Base-by-base conservation (phyloP, 768 basidiomycete species). In the Hypholoma fasciculare region DNA sequence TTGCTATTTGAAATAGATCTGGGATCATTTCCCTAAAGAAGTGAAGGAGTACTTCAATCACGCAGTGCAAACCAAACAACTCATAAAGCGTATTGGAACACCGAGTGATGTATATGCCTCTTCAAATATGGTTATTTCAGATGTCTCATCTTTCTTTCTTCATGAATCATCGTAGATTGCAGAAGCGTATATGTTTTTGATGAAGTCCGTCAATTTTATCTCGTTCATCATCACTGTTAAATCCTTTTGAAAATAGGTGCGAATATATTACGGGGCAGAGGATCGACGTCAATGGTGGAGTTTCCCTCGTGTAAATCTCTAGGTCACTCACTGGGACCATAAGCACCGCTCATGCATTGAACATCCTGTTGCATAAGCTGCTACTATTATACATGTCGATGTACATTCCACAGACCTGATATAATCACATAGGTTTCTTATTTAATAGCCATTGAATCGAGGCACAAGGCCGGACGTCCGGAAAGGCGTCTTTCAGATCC, bases 101-200 rank as follows among this genome's bases (percentile, higher is more conserved):
- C 56, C 46, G 9, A 17, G 19, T 30, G 56, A 57, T 12, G 56
- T 57, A 30, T 16, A 42, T 26, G 13, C 17, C n/a, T n/a, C 17
- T 48, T 48, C 4, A 7, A 9, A 7, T 34, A 7, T 34, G 9
- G 6, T 9, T 9, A 9, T 7, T 34, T 34, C 30, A 34, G 9
- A 1, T 23, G 1, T 23, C 23, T 37, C 13, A 26, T 20, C 17
- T 7, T 7, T 34, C 1, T 8, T 17, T 30, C 7, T 7, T 30
- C 27, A 9, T 34, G 6, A 14, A 4, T 37, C 27, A 23, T 23
- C 23, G 23, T 37, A 49, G 55, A 30, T 49, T 20, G 55, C 55
- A 2, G 49, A 51, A 23, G 56, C 56, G 3, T 57, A 57, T 42
- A 40, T 57, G 1, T 57, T 57, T 42, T 43, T 57, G 42, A 57